Percentiles rank a stretch among this genome's conserved stretches.
phyloP scores from a whole-genome alignment of 768 basidiomycete genomes.

The Collybiopsis luxurians region DNA sequence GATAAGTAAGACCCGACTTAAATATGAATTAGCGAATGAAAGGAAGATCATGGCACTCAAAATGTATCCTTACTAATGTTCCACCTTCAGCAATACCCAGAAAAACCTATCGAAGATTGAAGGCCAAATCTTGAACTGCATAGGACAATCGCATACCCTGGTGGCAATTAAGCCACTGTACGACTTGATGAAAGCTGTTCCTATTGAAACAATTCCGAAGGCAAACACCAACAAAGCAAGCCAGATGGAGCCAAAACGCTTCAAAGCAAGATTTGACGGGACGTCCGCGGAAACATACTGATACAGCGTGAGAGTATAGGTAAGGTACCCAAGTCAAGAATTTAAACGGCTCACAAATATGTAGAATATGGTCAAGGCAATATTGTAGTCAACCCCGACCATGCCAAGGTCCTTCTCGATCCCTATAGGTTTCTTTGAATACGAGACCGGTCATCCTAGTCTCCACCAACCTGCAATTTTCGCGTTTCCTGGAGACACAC shows the following conservation, averaged over 20 bases:
- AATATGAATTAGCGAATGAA: not conserved
- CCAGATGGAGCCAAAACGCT: conserved; percentile 37
- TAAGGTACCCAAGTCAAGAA: not conserved
- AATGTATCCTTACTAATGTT: conserved; percentile 35
- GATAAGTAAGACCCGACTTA: conserved; percentile 39
- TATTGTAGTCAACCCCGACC: conserved; percentile 39
- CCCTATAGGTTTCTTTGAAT: conserved; percentile 9
- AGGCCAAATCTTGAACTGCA: no score
- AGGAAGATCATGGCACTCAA: not conserved
- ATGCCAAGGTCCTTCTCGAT: conserved; percentile 40
- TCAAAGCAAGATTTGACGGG: conserved; percentile 40
- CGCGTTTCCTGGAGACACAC: conserved; percentile 22
- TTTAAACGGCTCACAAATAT: conserved; percentile 24
- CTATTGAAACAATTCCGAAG: conserved; percentile 36
- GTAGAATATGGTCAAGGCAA: conserved; percentile 40
- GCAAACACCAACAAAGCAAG: conserved; percentile 33
- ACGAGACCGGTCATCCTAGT: not conserved
- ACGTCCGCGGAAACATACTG: conserved; percentile 38
- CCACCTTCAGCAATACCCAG: conserved; percentile 42
- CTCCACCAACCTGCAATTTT: conserved; percentile 27
- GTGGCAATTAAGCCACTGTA: conserved; percentile 33
- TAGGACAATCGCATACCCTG: conserved; percentile 12
- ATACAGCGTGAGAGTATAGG: not conserved
- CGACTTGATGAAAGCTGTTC: conserved; percentile 36
- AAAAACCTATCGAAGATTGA: conserved; percentile 18